Percentiles rank a stretch among this genome's conserved stretches.
Conservation (phyloP, 2,329 filamentous ascomycete genomes). For the Xylariaceae sp. region DNA sequence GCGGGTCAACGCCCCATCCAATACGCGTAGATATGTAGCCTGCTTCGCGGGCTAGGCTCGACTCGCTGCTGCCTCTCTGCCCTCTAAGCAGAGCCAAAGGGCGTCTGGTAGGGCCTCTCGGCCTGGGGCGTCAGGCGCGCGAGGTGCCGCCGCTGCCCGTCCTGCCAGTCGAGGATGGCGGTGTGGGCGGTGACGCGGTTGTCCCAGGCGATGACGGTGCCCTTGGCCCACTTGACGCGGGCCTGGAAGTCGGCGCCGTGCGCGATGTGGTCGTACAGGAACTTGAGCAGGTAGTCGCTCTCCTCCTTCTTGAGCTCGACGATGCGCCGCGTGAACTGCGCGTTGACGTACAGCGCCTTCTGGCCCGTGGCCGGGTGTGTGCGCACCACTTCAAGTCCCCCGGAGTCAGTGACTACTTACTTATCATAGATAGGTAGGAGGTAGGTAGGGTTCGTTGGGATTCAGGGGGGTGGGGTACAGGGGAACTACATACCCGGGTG, state of each 20-base stretch:
- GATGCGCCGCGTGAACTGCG: slow-evolving; percentile 42
- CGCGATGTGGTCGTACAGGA: slow-evolving; percentile 50
- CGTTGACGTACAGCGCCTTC: slow-evolving; percentile 62
- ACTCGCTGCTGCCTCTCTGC: too few relatives aligned
- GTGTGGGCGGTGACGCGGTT: slow-evolving; percentile 46
- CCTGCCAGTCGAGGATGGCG: slow-evolving; percentile 37
- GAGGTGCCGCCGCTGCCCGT: too few relatives aligned
- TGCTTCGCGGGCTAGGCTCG: too few relatives aligned
- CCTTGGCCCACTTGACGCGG: slow-evolving; percentile 56
- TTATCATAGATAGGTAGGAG: too few relatives aligned
- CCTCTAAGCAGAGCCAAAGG: too few relatives aligned
- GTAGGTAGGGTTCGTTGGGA: not conserved
- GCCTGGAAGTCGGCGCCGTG: slow-evolving; percentile 60
- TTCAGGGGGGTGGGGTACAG: slow-evolving; percentile 1
- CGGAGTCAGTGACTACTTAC: slow-evolving; percentile 1
- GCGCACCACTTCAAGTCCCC: too few relatives aligned
- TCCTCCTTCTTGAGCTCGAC: slow-evolving; percentile 61
- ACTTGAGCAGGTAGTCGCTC: slow-evolving; percentile 59
- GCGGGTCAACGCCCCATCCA: too few relatives aligned
- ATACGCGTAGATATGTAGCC: too few relatives aligned
- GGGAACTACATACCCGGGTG: slow-evolving; percentile 64
- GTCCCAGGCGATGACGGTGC: slow-evolving; percentile 63
- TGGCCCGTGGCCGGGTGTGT: slow-evolving; percentile 55
- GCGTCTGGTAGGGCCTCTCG: too few relatives aligned
- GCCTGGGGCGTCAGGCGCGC: too few relatives aligned